Evolutionary conservation across 306 rosid species (phyloP), one percentile per base, ranked within the genome.

Genomic region (Inga leiocalycina): DNA sequence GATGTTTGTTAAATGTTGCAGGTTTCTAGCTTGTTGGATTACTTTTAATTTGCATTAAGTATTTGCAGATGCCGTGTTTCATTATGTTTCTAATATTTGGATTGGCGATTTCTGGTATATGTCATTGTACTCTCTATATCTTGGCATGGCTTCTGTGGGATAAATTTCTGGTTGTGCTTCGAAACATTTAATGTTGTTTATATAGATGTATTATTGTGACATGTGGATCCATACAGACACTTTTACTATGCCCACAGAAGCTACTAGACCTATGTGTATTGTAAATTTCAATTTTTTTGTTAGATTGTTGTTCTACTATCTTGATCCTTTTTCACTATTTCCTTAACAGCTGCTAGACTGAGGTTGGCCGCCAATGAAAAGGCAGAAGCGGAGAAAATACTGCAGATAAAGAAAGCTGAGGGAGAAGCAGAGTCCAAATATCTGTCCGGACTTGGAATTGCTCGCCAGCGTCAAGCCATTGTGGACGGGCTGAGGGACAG

Each of bases 361-460:
- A 92, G 94, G 87, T 27, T 89, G 81, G 97, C 92, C 6, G 90
- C 92, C 30, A 92, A 88, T 1, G 97, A 92, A 72, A 92, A 89
- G 80, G 97, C 94, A 3, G 97, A 92, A 87, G 94, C 93, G 0
- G 97, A 93, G 56, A 93, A 90, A 32, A 91, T 91, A 37, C 73
- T 91, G 71, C 91, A 91, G 87, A 91, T 93, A 71, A 91, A 93
- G 89, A 81, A 70, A 84, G 97, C 97, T 2, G 97, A 92, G 69
- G 97, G 93, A 86, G 94, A 90, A 52, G 93, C 94, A 0, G 97
- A 92, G 71, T 88, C 97, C 48, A 92, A 92, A 48, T 92, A 92
- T 75, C 86, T 91, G 86, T 88, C 93, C 4, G 93, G 94, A 67
- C 90, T 92, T 19, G 97, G 97, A 48, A 89, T 92, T 14, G 97